Percentiles rank a stretch among this genome's conserved stretches.
phyloP scores from a whole-genome alignment of 1,284 basidiomycete genomes.

The Leccinum subrobustum region DNA sequence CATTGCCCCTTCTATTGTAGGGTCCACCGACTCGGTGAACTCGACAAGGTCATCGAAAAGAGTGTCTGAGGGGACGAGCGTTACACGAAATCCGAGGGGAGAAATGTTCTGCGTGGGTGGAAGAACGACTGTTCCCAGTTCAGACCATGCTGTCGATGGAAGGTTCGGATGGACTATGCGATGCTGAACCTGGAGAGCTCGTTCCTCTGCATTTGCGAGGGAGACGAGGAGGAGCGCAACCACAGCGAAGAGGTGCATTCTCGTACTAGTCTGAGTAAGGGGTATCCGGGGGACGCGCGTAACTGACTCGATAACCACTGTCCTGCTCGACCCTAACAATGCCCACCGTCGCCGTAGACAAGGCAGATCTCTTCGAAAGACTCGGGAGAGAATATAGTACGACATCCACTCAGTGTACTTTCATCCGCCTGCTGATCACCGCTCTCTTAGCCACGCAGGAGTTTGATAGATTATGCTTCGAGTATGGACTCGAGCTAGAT shows the following conservation, averaged over 20 bases:
- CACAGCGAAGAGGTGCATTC: background rate
- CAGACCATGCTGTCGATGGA: conserved; percentile 33
- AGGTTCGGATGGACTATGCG: conserved; percentile 41
- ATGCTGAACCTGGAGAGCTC: conserved; percentile 36
- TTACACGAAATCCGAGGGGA: conserved; percentile 24
- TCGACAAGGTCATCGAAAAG: conserved; percentile 43
- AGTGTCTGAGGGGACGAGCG: conserved; percentile 38
- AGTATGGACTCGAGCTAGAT: conserved; percentile 96
- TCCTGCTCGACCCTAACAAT: conserved; percentile 45
- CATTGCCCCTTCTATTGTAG: conserved; percentile 43
- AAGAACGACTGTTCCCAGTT: conserved; percentile 36
- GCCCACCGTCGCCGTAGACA: conserved; percentile 96
- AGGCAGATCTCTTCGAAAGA: conserved; percentile 88
- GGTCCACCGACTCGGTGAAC: conserved; percentile 40
- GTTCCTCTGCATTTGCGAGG: conserved; percentile 14
- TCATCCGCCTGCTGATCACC: conserved; percentile 22
- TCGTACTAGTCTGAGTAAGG: background rate
- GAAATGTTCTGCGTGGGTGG: conserved; percentile 25
- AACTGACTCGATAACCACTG: background rate
- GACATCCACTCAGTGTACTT: conserved; percentile 16
- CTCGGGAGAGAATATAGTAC: conserved; percentile 85
- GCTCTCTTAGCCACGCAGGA: conserved; percentile 77
- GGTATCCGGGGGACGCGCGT: conserved; percentile 20
- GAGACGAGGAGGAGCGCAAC: conserved; percentile 17
- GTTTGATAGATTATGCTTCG: conserved; percentile 95